Conservation (phyloP, 257 asterid species). For the Knoxia roxburghii region DNA sequence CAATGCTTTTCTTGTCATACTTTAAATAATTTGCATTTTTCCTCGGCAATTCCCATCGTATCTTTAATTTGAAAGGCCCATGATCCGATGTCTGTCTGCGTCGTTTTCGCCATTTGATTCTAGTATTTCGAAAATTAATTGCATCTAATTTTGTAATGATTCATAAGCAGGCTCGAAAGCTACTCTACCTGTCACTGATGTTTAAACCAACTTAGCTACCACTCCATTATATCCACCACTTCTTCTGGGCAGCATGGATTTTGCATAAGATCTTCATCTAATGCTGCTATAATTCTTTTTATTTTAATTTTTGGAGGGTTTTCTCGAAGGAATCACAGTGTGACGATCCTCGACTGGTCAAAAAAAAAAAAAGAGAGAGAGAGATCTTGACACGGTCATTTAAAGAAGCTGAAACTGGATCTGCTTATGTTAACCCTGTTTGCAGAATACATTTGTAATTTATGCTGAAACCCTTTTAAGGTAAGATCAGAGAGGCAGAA, state of each 20-base stretch:
- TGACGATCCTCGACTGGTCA: too few relatives aligned
- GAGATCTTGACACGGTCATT: too few relatives aligned
- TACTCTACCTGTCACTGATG: constrained; percentile 14
- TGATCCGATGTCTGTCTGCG: neutral
- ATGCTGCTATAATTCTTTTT: neutral
- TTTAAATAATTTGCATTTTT: neutral
- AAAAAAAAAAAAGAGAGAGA: too few relatives aligned
- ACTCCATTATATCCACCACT: constrained; percentile 10
- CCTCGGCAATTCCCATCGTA: neutral
- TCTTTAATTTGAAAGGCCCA: neutral
- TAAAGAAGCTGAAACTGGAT: too few relatives aligned
- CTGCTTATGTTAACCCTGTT: too few relatives aligned
- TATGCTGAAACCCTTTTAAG: too few relatives aligned
- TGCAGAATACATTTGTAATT: too few relatives aligned
- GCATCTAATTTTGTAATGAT: neutral
- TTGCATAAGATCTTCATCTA: neutral
- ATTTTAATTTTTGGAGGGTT: neutral
- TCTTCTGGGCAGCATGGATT: neutral
- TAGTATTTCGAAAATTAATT: constrained; percentile 3
- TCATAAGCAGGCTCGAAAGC: neutral
- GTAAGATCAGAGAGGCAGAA: too few relatives aligned
- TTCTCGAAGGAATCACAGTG: neutral
- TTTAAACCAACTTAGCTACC: constrained; percentile 11
- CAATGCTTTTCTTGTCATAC: neutral
- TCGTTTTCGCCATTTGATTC: neutral